These are phyloP conservation scores for Zygosaccharomyces sapae DNA, from an alignment of 1,139 yeast species.

Conservation along the genomic window DNA sequence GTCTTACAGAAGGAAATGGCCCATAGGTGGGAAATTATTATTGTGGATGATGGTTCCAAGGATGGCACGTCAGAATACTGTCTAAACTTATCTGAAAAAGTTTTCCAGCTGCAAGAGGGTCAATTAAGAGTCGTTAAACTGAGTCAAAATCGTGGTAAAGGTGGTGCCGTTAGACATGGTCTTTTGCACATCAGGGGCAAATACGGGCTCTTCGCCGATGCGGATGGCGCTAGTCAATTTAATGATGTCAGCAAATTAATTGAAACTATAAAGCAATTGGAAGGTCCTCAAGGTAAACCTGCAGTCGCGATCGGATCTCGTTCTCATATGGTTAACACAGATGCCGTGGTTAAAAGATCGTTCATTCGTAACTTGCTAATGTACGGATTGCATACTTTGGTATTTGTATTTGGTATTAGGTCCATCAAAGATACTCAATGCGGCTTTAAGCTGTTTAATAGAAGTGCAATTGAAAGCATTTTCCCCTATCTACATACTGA, in stretches of 20 bases:
- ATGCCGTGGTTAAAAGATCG: constrained; percentile 91
- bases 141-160: constrained; percentile 82
- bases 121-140: constrained; percentile 65
- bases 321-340: constrained; percentile 94
- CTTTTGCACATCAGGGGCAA: constrained; percentile 70
- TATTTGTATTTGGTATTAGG: constrained; percentile 83
- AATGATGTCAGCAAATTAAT: constrained; percentile 59
- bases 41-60: constrained; percentile 87
- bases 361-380: constrained; percentile 82
- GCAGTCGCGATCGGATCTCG: constrained; percentile 86
- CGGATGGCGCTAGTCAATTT: constrained; percentile 93
- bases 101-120: constrained; percentile 50
- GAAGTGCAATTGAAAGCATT: constrained; percentile 55
- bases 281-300: constrained; percentile 35
- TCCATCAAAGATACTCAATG: constrained; percentile 91
- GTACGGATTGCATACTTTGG: constrained; percentile 87
- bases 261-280: constrained; percentile 40
- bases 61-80: constrained; percentile 80
- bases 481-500: constrained; percentile 95
- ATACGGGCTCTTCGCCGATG: constrained; percentile 85
- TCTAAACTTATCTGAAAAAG: constrained; percentile 53
- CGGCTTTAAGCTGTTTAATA: constrained; percentile 89
- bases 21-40: constrained; percentile 62
- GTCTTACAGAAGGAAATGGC: constrained; percentile 42
- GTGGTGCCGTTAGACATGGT: constrained; percentile 97